Base-by-base conservation (phyloP, 441 rosid species). In the Erodium trifolium region DNA sequence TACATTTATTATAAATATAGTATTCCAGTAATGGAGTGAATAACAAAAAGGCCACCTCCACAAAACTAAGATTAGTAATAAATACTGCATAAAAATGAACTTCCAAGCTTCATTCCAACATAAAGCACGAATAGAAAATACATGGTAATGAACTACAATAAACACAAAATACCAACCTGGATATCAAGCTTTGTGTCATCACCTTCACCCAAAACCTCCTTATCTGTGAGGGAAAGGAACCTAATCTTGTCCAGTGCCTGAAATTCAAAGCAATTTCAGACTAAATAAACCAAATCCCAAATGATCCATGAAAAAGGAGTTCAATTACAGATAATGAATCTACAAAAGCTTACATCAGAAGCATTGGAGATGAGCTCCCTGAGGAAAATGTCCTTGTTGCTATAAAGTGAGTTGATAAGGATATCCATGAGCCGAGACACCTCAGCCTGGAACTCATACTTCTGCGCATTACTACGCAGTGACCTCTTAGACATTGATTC, bases 351-450 rank as follows among this genome's bases (percentile, higher is more conserved):
- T 70, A 91, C 98, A 84, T 93, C 98, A 74, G 97, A 93, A 51
- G 98, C 98, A 74, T 91, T 93, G 65, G 98, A 93, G 72, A 93
- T 93, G 87, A 91, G 80, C 80, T 93, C 97, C 82, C 97, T 87
- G 1, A 93, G 79, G 96, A 91, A 93, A 75, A 93, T 93, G 35
- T 93, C 98, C 80, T 89, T 93, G 78, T 93, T 93, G 71, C 98
- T 91, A 79, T 93, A 91, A 13, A 93, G 96, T 72, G 98, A 93
- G 85, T 93, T 93, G 81, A 93, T 86, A 62, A 93, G 77, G 75
- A 93, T 93, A 68, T 93, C 97, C 99, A 93, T 89, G 43, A 89
- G 96, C 85, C 96, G 84, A 68, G 97, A 93, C 51, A 89, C 99
- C 88, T 91, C 99, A 65, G 97, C 97, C 70, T 91, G 97, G 84